Base-by-base conservation (phyloP, 768 basidiomycete species). In the Clitopilus hobsonii region DNA sequence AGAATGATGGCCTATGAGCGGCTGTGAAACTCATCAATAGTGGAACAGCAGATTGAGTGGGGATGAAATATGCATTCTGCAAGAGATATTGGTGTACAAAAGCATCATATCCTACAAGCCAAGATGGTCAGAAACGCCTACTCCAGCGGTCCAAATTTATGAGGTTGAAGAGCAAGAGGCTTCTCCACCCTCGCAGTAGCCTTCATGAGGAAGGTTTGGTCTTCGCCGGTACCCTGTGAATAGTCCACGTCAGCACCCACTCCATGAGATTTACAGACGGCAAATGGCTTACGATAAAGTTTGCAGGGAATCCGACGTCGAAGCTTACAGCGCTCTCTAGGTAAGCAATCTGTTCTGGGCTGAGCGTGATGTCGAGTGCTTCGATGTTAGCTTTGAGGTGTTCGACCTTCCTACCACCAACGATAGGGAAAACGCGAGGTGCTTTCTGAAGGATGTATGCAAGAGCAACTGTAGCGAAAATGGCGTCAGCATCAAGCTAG, bases 361-460 rank as follows among this genome's bases (percentile, higher is more conserved):
- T 72, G 45, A 83, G 73, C 0, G 67, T 57, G 30, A 84, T 76
- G 10, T 74, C 70, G 5, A 83, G 63, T 2, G 81, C 80, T 59
- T 82, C 73, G 18, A 83, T 54, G 60, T 83, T 85, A 41, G 73
- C 72, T 38, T 68, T 48, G 20, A 84, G 63, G 29, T 84, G 78
- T 61, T 80, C 79, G 38, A 80, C 65, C 60, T 81, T 84, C 51
- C 79, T 71, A 0, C 79, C 76, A 3, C 80, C 80, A 24, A 82
- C 64, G 54, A 82, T 70, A 0, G 79, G 79, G 66, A 82, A 82
- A 0, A 80, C 78, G 51, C 71, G 80, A 0, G 77, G 74, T 5
- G 76, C 70, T 63, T 83, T 84, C 38, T 81, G 77, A 67, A 83
- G 67, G 10, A 83, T 66, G 55, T 81, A 83, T 13, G 80, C 79